Conservation (phyloP, 2,329 filamentous ascomycete genomes). For the Coniochaeta sp. region DNA sequence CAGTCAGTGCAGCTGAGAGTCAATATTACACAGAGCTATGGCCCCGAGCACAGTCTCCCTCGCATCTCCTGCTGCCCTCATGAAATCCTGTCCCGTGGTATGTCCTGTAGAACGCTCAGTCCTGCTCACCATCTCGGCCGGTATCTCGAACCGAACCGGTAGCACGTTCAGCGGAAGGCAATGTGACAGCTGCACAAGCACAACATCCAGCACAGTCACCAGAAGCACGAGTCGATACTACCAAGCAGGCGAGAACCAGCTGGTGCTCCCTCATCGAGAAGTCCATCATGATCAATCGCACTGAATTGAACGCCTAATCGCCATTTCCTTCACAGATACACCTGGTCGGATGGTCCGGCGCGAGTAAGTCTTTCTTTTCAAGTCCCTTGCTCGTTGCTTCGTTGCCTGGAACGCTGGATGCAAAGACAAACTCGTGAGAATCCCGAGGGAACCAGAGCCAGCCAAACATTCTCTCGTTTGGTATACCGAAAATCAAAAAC, state of each 20-base stretch:
- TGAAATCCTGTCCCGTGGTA: neutral
- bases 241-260: neutral
- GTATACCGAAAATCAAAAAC: constrained; percentile 4
- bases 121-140: neutral
- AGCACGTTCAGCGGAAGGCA: too few species aligned
- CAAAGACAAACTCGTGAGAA: neutral
- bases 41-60: too few species aligned
- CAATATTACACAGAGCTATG: too few species aligned
- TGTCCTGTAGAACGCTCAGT: neutral
- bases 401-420: neutral
- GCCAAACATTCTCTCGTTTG: constrained; percentile 5
- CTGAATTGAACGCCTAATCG: constrained; percentile 10
- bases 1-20: too few species aligned
- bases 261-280: neutral
- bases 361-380: neutral
- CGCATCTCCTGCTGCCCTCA: too few species aligned
- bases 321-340: constrained; percentile 16
- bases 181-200: neutral
- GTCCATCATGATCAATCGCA: neutral
- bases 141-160: neutral
- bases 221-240: neutral
- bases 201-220: neutral
- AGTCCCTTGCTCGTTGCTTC: neutral
- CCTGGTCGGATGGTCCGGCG: constrained; percentile 1
- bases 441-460: neutral